These are phyloP conservation scores for Cladosporium phlei DNA, from an alignment of 2,329 filamentous ascomycete genomes.

Conservation along the genomic window DNA sequence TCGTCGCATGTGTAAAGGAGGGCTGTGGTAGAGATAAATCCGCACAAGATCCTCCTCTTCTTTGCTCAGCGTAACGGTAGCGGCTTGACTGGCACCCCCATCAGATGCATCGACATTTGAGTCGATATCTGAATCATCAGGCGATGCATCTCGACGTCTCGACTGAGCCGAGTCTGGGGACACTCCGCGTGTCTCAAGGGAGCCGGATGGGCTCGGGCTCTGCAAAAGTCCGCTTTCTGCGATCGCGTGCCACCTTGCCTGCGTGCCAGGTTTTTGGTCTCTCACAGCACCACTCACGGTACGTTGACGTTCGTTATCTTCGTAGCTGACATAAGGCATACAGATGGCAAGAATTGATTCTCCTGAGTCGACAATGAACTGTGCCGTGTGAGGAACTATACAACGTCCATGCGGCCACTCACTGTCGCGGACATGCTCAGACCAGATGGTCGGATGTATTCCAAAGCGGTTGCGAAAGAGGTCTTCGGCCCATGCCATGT, in stretches of 20 bases:
- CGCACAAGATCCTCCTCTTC: neutral
- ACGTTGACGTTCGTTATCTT: neutral
- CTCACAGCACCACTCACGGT: constrained; percentile 26
- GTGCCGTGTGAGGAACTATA: constrained; percentile 59
- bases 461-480: constrained; percentile 60
- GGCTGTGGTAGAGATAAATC: neutral
- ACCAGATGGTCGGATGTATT: constrained; percentile 34
- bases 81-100: constrained; percentile 45
- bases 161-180: too few relatives aligned
- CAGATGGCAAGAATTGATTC: constrained; percentile 56
- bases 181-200: too few relatives aligned
- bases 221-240: too few relatives aligned
- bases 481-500: constrained; percentile 59
- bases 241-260: too few relatives aligned
- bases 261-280: neutral
- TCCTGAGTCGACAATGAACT: constrained; percentile 59
- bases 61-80: constrained; percentile 31
- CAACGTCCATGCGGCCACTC: constrained; percentile 56
- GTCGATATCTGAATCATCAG: neutral
- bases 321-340: constrained; percentile 48
- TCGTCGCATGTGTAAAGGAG: constrained; percentile 52
- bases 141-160: constrained; percentile 16
- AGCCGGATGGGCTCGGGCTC: too few relatives aligned
- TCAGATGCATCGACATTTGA: constrained; percentile 37
- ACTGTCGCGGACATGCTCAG: neutral